Evolutionary conservation across 805 yeast genomes (phyloP).

Genomic region (Ogataea saltuana): DNA sequence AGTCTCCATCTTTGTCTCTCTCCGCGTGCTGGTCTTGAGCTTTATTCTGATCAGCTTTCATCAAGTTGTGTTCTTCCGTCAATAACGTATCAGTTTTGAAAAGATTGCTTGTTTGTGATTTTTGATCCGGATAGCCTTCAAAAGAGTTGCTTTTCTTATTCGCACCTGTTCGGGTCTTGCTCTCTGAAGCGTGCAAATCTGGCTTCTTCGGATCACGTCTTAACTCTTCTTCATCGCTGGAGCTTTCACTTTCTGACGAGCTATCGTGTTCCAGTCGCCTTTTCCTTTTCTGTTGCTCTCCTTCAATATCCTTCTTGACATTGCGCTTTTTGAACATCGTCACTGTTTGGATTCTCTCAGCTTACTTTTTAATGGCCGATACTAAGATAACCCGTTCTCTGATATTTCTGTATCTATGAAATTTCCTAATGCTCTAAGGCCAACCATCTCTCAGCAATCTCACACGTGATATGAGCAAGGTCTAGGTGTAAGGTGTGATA

Average conservation of each 20-base stretch:
- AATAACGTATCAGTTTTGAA: slow-evolving; percentile 27
- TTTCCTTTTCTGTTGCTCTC: slow-evolving; percentile 14
- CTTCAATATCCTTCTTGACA: slow-evolving; percentile 17
- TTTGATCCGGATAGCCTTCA: not conserved
- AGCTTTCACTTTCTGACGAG: not conserved
- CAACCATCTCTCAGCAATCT: not conserved
- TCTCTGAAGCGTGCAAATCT: too few species aligned
- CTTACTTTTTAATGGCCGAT: too few species aligned
- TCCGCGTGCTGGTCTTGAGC: not conserved
- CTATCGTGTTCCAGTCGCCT: slow-evolving; percentile 4
- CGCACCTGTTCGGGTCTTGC: not conserved
- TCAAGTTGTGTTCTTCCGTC: slow-evolving; percentile 24
- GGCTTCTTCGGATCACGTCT: slow-evolving; percentile 1
- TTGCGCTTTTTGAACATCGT: slow-evolving; percentile 43
- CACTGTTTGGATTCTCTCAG: too few species aligned
- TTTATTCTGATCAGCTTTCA: slow-evolving; percentile 2
- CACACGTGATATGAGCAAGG: slow-evolving; percentile 12
- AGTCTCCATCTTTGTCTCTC: slow-evolving; percentile 24
- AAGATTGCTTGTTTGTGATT: not conserved
- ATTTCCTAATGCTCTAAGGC: slow-evolving; percentile 16
- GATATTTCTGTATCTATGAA: slow-evolving; percentile 10
- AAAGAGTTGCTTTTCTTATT: not conserved
- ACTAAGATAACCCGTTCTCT: not conserved
- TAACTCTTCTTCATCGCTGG: slow-evolving; percentile 2
- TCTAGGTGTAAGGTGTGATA: slow-evolving; percentile 8